Evolutionary conservation across 306 rosid genomes (phyloP).

Genomic region (Styphnolobium japonicum): DNA sequence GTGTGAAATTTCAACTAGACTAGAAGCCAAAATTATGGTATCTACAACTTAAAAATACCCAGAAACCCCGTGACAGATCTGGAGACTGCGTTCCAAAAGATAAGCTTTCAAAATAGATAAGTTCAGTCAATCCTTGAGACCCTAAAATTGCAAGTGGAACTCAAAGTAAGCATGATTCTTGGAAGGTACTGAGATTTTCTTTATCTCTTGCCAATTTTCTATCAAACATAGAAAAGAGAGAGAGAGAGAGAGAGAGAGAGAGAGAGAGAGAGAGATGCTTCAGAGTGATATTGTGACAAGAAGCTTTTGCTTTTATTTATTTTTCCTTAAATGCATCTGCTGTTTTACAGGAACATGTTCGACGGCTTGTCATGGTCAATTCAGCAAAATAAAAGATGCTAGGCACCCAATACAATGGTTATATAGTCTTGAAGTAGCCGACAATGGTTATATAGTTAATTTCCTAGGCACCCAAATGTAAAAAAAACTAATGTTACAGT

Average conservation of each 20-base stretch:
- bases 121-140: constrained; percentile 12
- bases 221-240: neutral
- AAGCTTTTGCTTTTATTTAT: neutral
- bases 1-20: constrained; percentile 4
- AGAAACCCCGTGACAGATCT: constrained; percentile 23
- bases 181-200: neutral
- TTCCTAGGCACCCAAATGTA: neutral
- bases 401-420: neutral
- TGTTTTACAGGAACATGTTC: neutral
- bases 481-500: neutral
- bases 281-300: neutral
- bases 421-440: neutral
- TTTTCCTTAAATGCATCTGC: neutral
- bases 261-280: neutral
- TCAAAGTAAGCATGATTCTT: neutral
- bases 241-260: neutral
- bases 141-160: neutral
- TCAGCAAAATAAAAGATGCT: neutral
- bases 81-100: neutral
- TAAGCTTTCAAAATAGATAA: neutral
- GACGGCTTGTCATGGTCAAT: neutral
- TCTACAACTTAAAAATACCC: neutral
- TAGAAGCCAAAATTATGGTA: constrained; percentile 14
- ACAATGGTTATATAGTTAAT: neutral
- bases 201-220: neutral